Evolutionary conservation across 2,329 filamentous ascomycete genomes (phyloP).

Genomic region (Xylaria sp.): DNA sequence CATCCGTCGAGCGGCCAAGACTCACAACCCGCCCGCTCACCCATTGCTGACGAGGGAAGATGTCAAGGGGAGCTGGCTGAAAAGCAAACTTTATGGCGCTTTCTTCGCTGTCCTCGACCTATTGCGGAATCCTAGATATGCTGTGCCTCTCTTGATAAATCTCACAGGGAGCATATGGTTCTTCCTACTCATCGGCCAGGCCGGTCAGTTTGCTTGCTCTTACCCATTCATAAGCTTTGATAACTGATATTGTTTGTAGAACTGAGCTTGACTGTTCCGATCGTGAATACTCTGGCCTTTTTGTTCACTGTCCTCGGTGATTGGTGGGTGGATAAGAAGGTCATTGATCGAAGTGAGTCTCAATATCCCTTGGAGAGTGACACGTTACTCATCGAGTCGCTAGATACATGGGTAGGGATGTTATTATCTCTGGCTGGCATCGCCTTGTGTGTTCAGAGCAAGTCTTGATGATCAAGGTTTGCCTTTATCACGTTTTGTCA

Average conservation of each 20-base stretch:
- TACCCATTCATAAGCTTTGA: not conserved
- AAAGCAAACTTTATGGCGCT: constrained; percentile 69
- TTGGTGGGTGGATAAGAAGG: constrained; percentile 93
- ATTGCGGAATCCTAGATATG: constrained; percentile 82
- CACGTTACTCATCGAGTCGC: constrained; percentile 28
- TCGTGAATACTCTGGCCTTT: constrained; percentile 93
- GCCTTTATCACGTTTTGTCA: not conserved
- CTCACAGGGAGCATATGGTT: constrained; percentile 96
- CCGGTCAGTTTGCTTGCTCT: constrained; percentile 70
- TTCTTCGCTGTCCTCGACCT: constrained; percentile 83
- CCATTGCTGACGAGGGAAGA: constrained; percentile 62
- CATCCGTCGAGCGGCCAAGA: constrained; percentile 84
- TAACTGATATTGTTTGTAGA: constrained; percentile 62
- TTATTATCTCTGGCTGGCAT: constrained; percentile 46
- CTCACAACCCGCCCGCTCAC: constrained; percentile 73
- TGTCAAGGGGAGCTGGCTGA: constrained; percentile 68
- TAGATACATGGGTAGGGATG: constrained; percentile 50
- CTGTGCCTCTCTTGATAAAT: constrained; percentile 85
- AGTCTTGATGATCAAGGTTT: constrained; percentile 38
- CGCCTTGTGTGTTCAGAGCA: constrained; percentile 48
- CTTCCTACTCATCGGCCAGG: constrained; percentile 90
- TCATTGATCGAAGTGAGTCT: constrained; percentile 80
- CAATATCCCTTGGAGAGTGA: not conserved
- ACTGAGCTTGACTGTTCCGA: constrained; percentile 90
- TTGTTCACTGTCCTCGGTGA: constrained; percentile 95